Evolutionary conservation across 1,284 basidiomycete genomes (phyloP), one percentile per base, ranked within the genome.

Genomic region (Ceratobasidium sp.): DNA sequence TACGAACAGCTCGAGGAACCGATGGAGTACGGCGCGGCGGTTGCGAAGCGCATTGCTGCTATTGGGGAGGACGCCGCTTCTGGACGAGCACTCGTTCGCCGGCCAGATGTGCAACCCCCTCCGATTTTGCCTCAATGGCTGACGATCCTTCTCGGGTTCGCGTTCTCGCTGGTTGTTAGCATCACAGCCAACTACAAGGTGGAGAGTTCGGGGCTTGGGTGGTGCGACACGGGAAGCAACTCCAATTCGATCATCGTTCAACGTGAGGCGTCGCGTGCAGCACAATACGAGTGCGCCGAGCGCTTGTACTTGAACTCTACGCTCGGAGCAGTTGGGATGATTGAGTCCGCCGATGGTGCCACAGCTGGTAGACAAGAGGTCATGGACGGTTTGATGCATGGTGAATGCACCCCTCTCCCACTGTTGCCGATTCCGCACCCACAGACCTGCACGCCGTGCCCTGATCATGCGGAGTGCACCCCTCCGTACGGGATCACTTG

Each of bases 371-470:
- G 31, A 19, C 57, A 72, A 47, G 69, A 72, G 19, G 41, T 72
- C 19, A 31, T 72, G 6, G 69, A 62, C 27, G 69, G 56, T 6
- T 27, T 72, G 11, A n/a, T 72, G 31, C 83, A 84, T 72, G 83
- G 82, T 74, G 81, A 84, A 15, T 90, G 89, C 81, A 86, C 91
- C 57, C 82, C 87, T 62, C 84, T 86, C 33, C 85, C 88, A 7
- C 78, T 92, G 41, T 69, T 90, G 48, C 89, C 89, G 22, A 78
- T 91, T 47, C 88, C 89, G 41, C 87, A 86, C 73, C 91, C 95
- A 0, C 85, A 89, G 41, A 80, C 86, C n/a, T 98, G 96, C 83
- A 91, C 93, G 1, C 89, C 90, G 17, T 98, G 96, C 81, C 97
- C 97, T 14, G 86, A 88, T 62, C 93, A 96, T 82, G 97, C 91